Evolutionary conservation across 441 rosid species (phyloP).

Genomic region (Caryocar brasiliense): DNA sequence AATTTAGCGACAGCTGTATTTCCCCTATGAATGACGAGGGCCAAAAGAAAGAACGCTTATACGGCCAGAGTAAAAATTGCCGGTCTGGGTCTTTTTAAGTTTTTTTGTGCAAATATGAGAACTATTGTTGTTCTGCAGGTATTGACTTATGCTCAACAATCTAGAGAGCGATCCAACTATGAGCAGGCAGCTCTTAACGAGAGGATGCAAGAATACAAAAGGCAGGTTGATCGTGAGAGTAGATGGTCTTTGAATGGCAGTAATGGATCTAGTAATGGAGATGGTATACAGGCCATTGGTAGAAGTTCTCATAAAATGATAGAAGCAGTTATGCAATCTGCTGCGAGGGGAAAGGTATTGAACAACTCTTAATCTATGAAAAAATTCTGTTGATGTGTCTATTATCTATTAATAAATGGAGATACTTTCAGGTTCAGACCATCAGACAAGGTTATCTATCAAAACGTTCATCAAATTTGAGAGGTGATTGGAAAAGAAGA

Average conservation of each 20-base stretch:
- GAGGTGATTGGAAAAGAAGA: conserved; percentile 99
- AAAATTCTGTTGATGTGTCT: not conserved
- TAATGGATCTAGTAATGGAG: conserved; percentile 93
- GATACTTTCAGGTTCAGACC: conserved; percentile 73
- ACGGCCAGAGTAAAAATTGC: not conserved
- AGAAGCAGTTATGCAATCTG: conserved; percentile 98
- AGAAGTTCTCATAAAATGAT: conserved; percentile 99
- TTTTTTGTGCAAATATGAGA: not conserved
- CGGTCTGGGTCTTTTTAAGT: not conserved
- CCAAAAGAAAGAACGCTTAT: too few species aligned
- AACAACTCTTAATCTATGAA: conserved; percentile 6
- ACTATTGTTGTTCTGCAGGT: conserved; percentile 40
- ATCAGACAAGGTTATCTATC: conserved; percentile 97
- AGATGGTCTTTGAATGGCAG: conserved; percentile 78
- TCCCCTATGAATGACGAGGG: too few species aligned
- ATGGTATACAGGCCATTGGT: conserved; percentile 95
- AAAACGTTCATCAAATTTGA: conserved; percentile 84
- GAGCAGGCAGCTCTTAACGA: conserved; percentile 93
- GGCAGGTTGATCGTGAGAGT: conserved; percentile 96
- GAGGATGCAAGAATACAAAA: conserved; percentile 93
- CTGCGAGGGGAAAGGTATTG: conserved; percentile 90
- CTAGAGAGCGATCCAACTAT: conserved; percentile 92
- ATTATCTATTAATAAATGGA: conserved; percentile 7
- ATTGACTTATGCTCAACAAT: conserved; percentile 90
- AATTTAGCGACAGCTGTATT: too few species aligned